Percentiles rank a stretch among this genome's conserved stretches.
phyloP scores from a whole-genome alignment of 179 eudicot genomes.

The Heliamphora pulchella region DNA sequence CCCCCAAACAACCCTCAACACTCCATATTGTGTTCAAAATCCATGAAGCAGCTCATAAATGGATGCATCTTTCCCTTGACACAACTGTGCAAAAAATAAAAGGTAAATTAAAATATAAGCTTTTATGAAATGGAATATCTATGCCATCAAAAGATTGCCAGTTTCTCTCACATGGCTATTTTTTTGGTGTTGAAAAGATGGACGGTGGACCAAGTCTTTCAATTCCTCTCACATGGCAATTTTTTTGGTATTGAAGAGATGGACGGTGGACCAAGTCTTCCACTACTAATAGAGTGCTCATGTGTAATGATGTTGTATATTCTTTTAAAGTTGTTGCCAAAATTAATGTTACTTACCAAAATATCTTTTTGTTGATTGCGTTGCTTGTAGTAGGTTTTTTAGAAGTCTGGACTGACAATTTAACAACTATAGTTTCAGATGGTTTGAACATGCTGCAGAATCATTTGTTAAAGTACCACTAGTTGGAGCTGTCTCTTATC shows the following conservation, averaged over 20 bases:
- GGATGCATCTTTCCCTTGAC: neutral
- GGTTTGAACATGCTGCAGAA: conserved; percentile 71
- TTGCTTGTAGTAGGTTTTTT: neutral
- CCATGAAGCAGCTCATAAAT: too few relatives aligned
- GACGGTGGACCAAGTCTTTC: neutral
- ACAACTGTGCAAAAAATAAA: neutral
- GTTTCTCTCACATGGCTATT: neutral
- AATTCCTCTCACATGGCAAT: neutral
- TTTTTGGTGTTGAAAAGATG: neutral
- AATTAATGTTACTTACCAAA: neutral
- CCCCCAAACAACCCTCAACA: neutral
- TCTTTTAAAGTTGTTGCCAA: too few relatives aligned
- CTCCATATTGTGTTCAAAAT: neutral
- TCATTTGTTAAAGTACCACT: conserved; percentile 70
- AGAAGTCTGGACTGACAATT: conserved; percentile 24
- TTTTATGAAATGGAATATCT: neutral
- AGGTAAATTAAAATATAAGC: too few relatives aligned
- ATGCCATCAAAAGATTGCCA: neutral
- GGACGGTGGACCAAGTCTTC: neutral
- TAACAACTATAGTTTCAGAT: conserved; percentile 56
- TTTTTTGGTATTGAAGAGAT: neutral
- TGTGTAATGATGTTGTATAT: too few relatives aligned
- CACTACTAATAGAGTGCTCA: neutral
- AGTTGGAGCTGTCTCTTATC: conserved; percentile 77
- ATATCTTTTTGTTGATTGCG: neutral